Conservation (phyloP, 768 basidiomycete genomes). For the Cyclocybe cylindracea region DNA sequence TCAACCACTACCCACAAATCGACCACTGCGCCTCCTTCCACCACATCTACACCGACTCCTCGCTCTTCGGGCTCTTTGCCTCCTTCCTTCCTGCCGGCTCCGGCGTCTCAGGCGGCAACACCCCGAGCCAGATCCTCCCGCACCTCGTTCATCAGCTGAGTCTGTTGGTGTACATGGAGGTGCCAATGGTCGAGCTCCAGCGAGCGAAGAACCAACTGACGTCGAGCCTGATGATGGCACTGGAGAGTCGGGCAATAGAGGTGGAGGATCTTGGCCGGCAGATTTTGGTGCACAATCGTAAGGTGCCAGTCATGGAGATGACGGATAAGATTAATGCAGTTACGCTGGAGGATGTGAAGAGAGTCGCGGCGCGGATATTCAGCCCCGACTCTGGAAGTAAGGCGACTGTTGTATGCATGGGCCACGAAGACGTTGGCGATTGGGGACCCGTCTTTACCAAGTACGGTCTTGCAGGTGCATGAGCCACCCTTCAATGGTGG, state of each 20-base stretch:
- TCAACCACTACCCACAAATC: conserved; percentile 91
- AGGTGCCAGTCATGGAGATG: conserved; percentile 90
- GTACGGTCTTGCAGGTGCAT: conserved; percentile 57
- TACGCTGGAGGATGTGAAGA: conserved; percentile 65
- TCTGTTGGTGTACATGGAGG: conserved; percentile 68
- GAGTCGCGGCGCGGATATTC: conserved; percentile 78
- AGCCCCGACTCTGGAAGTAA: conserved; percentile 60
- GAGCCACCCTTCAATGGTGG: neutral
- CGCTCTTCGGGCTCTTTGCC: conserved; percentile 89
- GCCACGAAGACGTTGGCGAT: conserved; percentile 73
- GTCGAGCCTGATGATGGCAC: conserved; percentile 89
- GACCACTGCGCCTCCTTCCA: conserved; percentile 98
- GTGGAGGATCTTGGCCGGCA: conserved; percentile 93
- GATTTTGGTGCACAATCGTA: conserved; percentile 85
- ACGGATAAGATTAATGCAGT: conserved; percentile 81
- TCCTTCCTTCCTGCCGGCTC: conserved; percentile 72
- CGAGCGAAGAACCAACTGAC: conserved; percentile 97
- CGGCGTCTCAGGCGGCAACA: conserved; percentile 60
- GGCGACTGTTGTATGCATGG: conserved; percentile 84
- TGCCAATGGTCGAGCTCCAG: conserved; percentile 69
- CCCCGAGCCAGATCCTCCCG: conserved; percentile 70
- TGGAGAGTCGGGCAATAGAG: conserved; percentile 83
- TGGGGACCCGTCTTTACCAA: conserved; percentile 64
- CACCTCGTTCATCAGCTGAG: conserved; percentile 90
- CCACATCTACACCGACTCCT: conserved; percentile 94